Conservation (phyloP, 1,139 yeast species). For the Hemisphaericaspora xylofermentans region DNA sequence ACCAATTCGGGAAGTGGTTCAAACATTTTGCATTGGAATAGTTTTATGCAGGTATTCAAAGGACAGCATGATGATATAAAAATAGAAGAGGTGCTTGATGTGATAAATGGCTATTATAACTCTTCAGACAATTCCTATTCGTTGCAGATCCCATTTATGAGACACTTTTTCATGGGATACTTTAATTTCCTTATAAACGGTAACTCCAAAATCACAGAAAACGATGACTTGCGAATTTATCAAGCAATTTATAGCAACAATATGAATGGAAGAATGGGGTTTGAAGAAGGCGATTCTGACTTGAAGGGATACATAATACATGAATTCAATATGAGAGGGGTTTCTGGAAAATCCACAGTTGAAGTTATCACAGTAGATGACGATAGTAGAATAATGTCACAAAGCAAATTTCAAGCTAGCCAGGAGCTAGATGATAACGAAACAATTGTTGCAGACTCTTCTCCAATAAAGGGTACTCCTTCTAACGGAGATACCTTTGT, state of each 20-base stretch:
- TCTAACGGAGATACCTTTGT: conserved; percentile 5
- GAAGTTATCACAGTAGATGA: neutral
- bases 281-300: conserved; percentile 17
- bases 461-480: conserved; percentile 28
- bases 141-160: conserved; percentile 40
- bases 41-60: conserved; percentile 30
- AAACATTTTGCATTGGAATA: conserved; percentile 35
- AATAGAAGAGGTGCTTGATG: conserved; percentile 30
- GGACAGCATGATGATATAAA: conserved; percentile 17
- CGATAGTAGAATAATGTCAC: conserved; percentile 20
- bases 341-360: conserved; percentile 8
- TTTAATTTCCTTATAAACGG: conserved; percentile 39
- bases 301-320: conserved; percentile 33
- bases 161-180: conserved; percentile 42
- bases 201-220: conserved; percentile 17
- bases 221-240: conserved; percentile 26
- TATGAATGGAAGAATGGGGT: conserved; percentile 8
- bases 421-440: conserved; percentile 36
- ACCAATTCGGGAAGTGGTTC: conserved; percentile 9
- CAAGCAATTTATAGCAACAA: conserved; percentile 30
- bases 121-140: conserved; percentile 20
- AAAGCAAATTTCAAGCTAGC: neutral
- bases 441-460: conserved; percentile 42
- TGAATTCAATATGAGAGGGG: conserved; percentile 19
- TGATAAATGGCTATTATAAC: conserved; percentile 35